Base-by-base conservation (phyloP, 371 early-diverging fungal species). In the Mucor irregularis region DNA sequence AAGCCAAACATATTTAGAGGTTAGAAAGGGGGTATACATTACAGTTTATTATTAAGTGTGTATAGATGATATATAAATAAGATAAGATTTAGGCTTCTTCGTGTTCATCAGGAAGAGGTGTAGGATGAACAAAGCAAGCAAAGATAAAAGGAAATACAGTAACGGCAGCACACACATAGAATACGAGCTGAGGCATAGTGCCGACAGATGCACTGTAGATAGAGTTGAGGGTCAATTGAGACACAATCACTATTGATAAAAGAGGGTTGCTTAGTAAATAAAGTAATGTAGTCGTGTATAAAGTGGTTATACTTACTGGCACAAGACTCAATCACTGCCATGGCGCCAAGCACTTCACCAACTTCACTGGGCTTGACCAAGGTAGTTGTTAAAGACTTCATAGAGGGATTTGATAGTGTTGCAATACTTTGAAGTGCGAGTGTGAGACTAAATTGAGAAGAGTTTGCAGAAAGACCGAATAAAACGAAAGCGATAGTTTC, bases 331-430 rank as follows among this genome's bases (percentile, higher is more conserved):
- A 81, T 49, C 1, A 74, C 66, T 11, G 79, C 74, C 13, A 76
- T 19, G 4, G 83, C 82, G 0, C 82, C 80, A 31, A 80, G 39
- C 10, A 78, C 53, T 24, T 78, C 70, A 10, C 82, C 85, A 21
- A 79, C 68, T 57, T 82, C 70, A 5, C 67, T 62, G 5, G 80
- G 76, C 24, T 68, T 61, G 8, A 81, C 81, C 7, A 77, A 21
- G 2, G 64, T 64, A 7, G 78, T 79, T 8, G 74, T 21, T 1
- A 84, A 48, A 0, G 82, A 71, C 6, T 71, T 71, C 8, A 74
- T 38, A 0, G 82, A 74, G 43, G n/a, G 74, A 40, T 19, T 71
- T 53, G 53, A 48, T 29, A 65, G 39, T 38, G 74, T 58, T 7
- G 66, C 33, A 9, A 76, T 9, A 21, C 81, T 59, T 10, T 80